Evolutionary conservation across 306 rosid genomes (phyloP).

Genomic region (Hylodesmum podocarpum): DNA sequence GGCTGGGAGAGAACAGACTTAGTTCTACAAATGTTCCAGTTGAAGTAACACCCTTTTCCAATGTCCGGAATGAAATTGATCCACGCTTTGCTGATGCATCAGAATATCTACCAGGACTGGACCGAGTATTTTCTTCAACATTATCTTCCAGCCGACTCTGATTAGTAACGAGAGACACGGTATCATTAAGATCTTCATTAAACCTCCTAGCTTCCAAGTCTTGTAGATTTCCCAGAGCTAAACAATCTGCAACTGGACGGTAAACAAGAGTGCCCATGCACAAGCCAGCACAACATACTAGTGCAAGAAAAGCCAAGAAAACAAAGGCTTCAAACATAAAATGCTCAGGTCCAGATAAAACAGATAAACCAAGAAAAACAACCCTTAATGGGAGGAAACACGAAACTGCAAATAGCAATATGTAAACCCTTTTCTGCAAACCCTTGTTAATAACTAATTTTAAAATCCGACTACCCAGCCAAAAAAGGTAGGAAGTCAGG

Average conservation of each 20-base stretch:
- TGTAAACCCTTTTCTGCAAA: slow-evolving; percentile 93
- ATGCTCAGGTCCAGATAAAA: slow-evolving; percentile 68
- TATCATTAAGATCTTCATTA: slow-evolving; percentile 62
- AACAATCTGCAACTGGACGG: slow-evolving; percentile 89
- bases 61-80: slow-evolving; percentile 80
- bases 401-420: slow-evolving; percentile 79
- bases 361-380: slow-evolving; percentile 91
- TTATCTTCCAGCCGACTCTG: slow-evolving; percentile 57
- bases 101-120: slow-evolving; percentile 65
- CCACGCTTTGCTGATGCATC: slow-evolving; percentile 81
- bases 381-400: slow-evolving; percentile 93
- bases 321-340: slow-evolving; percentile 76
- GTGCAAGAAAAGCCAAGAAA: slow-evolving; percentile 93
- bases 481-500: slow-evolving; percentile 84
- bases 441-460: slow-evolving; percentile 93
- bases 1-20: slow-evolving; percentile 90
- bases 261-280: slow-evolving; percentile 94
- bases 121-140: slow-evolving; percentile 52
- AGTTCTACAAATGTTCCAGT: slow-evolving; percentile 82
- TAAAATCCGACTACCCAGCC: slow-evolving; percentile 97
- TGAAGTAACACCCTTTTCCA: slow-evolving; percentile 61
- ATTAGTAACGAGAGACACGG: slow-evolving; percentile 78
- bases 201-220: slow-evolving; percentile 77
- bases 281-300: slow-evolving; percentile 76
- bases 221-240: slow-evolving; percentile 79